Evolutionary conservation across 768 basidiomycete genomes (phyloP), one percentile per base, ranked within the genome.

Genomic region (Mycena latifolia): DNA sequence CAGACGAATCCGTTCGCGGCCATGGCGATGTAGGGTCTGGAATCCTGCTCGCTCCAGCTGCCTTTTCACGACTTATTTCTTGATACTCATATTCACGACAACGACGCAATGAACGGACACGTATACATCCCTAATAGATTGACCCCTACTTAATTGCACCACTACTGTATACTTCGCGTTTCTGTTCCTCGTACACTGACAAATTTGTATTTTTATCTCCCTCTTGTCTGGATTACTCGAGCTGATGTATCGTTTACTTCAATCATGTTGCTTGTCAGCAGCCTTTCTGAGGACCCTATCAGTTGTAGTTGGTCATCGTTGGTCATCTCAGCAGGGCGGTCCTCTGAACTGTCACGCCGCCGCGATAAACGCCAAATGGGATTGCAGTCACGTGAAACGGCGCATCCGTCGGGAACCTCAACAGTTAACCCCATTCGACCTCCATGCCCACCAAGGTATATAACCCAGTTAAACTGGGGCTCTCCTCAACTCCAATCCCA

Each of bases 1-100:
- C 73, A 77, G 27, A 84, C 84, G 60, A 89, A 89, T 75, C 87
- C 89, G 2, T 89, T 88, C 37, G 63, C 73, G 51, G 76, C 53
- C 37, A 57, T 74, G 12, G 74, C 74, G 24, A 58, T 77, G 15
- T 77, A 64, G 56, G 57, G 11, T 20, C 51, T 37, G 63, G 56
- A 46, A 24, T 39, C 47, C 54, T 61, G 43, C 41, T 27, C 60
- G 31, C 35, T 41, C 52, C 20, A 7, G 37, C 37, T 12, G 46
- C 53, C n/a, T 25, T 27, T 47, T 60, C 57, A 66, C 52, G 56
- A 55, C 22, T 52, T 61, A 9, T 35, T 52, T 57, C 31, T 54
- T 53, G 27, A 48, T 45, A 35, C 14, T 35, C 33, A 48, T 45
- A 35, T 35, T 35, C 33, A 35, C 33, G 33, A 35, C 33, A 8